Conservation (phyloP, 2,329 filamentous ascomycete genomes). For the Tolypocladium sp. region DNA sequence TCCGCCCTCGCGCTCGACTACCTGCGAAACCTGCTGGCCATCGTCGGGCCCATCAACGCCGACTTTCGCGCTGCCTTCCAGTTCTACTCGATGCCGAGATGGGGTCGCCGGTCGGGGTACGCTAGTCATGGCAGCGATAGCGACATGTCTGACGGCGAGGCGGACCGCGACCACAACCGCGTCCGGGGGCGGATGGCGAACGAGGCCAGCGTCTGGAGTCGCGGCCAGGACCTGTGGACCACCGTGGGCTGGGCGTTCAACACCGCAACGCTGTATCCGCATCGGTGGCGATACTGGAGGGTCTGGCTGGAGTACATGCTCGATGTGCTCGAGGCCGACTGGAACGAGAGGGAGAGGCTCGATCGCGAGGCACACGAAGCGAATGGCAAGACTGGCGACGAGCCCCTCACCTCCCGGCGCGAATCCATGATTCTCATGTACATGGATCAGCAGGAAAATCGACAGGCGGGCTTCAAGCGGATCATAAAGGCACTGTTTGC, state of each 20-base stretch:
- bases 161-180: constrained; percentile 38
- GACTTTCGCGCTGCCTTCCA: constrained; percentile 62
- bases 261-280: constrained; percentile 64
- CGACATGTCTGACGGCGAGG: constrained; percentile 28
- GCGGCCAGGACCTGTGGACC: constrained; percentile 83
- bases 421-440: constrained; percentile 55
- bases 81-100: constrained; percentile 38
- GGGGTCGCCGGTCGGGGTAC: constrained; percentile 22
- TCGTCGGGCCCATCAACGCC: constrained; percentile 62
- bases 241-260: constrained; percentile 89
- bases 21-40: constrained; percentile 55
- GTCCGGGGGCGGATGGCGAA: constrained; percentile 53
- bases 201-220: constrained; percentile 58
- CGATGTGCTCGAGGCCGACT: constrained; percentile 66
- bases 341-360: constrained; percentile 44
- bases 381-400: constrained; percentile 11
- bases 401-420: constrained; percentile 24
- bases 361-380: constrained; percentile 27
- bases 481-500: constrained; percentile 61
- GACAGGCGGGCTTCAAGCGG: constrained; percentile 37
- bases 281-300: constrained; percentile 75
- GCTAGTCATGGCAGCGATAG: constrained; percentile 32
- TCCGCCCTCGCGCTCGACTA: constrained; percentile 60
- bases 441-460: constrained; percentile 35
- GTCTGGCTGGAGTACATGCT: constrained; percentile 73